Evolutionary conservation across 1,139 yeast genomes (phyloP).

Genomic region (Candida tropicalis): DNA sequence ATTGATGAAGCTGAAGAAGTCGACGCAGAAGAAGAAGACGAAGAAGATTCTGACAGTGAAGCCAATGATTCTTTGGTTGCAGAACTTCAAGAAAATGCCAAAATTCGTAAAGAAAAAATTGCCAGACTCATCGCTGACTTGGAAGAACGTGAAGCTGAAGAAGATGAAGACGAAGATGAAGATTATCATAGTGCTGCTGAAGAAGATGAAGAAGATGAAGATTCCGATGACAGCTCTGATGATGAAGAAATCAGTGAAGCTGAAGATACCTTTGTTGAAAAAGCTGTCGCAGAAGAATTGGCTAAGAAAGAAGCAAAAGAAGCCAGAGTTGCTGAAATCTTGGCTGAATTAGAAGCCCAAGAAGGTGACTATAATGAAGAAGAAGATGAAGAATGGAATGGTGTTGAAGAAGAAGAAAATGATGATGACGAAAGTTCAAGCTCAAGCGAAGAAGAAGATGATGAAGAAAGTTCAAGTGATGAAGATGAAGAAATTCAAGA

Average conservation of each 20-base stretch:
- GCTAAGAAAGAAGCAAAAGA: constrained; percentile 22
- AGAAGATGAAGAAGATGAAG: constrained; percentile 25
- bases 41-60: constrained; percentile 32
- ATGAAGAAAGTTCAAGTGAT: constrained; percentile 23
- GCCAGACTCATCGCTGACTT: constrained; percentile 13
- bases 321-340: constrained; percentile 34
- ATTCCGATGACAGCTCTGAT: constrained; percentile 21
- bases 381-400: constrained; percentile 36
- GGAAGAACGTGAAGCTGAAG: constrained; percentile 22
- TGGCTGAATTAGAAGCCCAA: constrained; percentile 42
- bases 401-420: constrained; percentile 17
- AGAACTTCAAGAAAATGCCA: constrained; percentile 24
- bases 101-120: constrained; percentile 25
- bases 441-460: constrained; percentile 14
- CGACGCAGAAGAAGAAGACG: constrained; percentile 25
- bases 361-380: constrained; percentile 46
- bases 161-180: constrained; percentile 36
- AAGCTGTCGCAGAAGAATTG: constrained; percentile 5
- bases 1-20: constrained; percentile 19
- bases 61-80: constrained; percentile 22
- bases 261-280: no score
- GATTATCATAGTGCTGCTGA: constrained; percentile 44
- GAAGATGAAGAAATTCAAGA: constrained; percentile 44
- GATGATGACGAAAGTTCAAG: constrained; percentile 15
- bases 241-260: constrained; percentile 18